Conservation (phyloP, 1,284 basidiomycete species). For the Boletus austroedulis region DNA sequence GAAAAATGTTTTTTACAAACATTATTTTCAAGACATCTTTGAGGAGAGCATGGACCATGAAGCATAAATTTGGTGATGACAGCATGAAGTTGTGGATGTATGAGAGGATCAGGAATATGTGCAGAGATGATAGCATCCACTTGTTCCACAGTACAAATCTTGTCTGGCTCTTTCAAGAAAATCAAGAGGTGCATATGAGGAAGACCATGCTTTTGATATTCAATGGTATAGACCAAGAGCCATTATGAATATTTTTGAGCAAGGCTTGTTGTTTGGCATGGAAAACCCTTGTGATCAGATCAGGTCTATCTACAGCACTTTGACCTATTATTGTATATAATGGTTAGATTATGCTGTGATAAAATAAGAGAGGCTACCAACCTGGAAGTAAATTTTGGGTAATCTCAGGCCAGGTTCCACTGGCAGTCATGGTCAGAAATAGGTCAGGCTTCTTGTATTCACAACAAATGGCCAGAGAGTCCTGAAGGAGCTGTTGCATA, state of each 20-base stretch:
- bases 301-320: not conserved
- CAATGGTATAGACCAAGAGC: not conserved
- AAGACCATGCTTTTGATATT: not conserved
- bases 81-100: not conserved
- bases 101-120: not conserved
- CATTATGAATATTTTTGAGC: not conserved
- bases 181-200: not conserved
- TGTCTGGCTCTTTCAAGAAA: not conserved
- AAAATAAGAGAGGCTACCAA: not conserved
- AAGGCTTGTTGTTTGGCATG: not conserved
- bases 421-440: not conserved
- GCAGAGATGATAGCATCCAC: not conserved
- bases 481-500: not conserved
- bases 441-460: not conserved
- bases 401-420: not conserved
- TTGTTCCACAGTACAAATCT: not conserved
- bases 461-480: not conserved
- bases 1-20: slow-evolving; percentile 9
- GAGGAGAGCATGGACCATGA: slow-evolving; percentile 7
- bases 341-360: too few relatives aligned
- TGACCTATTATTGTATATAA: not conserved
- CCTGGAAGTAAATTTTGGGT: not conserved
- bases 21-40: slow-evolving; percentile 5
- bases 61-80: slow-evolving; percentile 7
- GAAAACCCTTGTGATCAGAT: not conserved